phyloP scores from a whole-genome alignment of 176 grass and related monocot genomes.

The Triticum monococcum region DNA sequence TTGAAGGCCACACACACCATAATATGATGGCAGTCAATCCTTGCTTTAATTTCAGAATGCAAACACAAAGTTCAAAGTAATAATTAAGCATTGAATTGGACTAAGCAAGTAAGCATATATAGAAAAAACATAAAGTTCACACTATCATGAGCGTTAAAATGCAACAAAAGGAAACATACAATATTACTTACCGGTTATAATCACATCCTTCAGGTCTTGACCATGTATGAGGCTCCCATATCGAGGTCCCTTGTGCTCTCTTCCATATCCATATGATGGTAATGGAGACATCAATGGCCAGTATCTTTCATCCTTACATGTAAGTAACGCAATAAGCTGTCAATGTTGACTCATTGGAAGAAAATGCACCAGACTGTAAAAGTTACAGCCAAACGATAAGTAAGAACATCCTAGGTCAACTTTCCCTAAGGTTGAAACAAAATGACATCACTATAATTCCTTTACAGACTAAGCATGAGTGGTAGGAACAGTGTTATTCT shows the following conservation, averaged over 20 bases:
- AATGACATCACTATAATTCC: not conserved
- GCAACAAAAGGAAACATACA: conserved; percentile 11
- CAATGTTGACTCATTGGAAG: conserved; percentile 36
- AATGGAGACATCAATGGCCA: conserved; percentile 94
- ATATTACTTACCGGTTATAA: conserved; percentile 72
- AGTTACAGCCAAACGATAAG: not conserved
- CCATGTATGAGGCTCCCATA: conserved; percentile 98
- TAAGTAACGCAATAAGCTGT: conserved; percentile 28
- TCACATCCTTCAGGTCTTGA: conserved; percentile 76
- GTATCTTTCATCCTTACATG: conserved; percentile 80
- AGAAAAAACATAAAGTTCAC: not conserved
- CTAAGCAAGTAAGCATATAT: not conserved
- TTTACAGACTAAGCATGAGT: not conserved
- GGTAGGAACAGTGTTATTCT: not conserved
- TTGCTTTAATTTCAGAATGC: conserved; percentile 25
- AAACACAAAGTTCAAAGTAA: not conserved
- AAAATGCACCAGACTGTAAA: conserved; percentile 34
- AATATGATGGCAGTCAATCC: not conserved
- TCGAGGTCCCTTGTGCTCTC: conserved; percentile 82
- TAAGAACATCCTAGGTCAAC: not conserved
- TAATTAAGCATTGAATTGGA: not conserved
- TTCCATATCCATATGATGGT: conserved; percentile 94
- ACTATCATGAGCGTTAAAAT: not conserved
- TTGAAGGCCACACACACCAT: not conserved
- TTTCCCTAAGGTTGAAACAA: not conserved